These are phyloP conservation scores for Sporobolus alterniflorus DNA, from an alignment of 202 grass and related monocot species.

Conservation along the genomic window DNA sequence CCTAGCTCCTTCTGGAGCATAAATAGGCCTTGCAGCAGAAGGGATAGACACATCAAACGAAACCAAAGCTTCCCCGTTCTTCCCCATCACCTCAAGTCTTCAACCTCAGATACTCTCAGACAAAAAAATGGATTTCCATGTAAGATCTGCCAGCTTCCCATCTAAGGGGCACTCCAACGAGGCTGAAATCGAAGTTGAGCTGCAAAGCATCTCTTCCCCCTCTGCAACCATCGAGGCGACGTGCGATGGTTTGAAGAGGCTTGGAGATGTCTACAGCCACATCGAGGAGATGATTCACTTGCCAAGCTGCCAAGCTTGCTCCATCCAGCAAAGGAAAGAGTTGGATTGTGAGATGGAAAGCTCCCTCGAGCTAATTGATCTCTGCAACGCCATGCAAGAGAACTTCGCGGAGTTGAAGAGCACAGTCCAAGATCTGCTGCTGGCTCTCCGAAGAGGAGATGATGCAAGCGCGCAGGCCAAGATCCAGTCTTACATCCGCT, in stretches of 20 bases:
- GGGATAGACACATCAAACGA: constrained; percentile 27
- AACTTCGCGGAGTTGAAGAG: constrained; percentile 37
- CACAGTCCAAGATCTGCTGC: constrained; percentile 44
- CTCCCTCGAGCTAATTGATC: constrained; percentile 53
- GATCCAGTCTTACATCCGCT: constrained; percentile 29
- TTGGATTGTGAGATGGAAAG: constrained; percentile 52
- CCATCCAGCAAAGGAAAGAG: constrained; percentile 42
- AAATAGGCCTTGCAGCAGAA: constrained; percentile 23
- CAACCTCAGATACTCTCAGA: neutral
- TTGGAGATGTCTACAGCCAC: constrained; percentile 48
- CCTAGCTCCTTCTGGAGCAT: constrained; percentile 27
- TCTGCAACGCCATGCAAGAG: constrained; percentile 51
- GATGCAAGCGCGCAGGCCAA: constrained; percentile 25
- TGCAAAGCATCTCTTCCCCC: constrained; percentile 36
- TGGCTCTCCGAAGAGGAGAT: constrained; percentile 24
- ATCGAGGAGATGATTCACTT: constrained; percentile 53
- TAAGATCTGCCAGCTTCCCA: constrained; percentile 60
- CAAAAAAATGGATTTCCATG: constrained; percentile 54
- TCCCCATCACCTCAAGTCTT: constrained; percentile 2
- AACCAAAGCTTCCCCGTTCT: constrained; percentile 10
- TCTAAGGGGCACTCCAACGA: constrained; percentile 39
- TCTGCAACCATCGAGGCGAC: constrained; percentile 25
- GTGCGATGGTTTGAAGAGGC: constrained; percentile 37
- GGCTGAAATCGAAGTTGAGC: constrained; percentile 48
- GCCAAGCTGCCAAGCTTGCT: constrained; percentile 47